Evolutionary conservation across 208 protist species (phyloP).

Genomic region (Vickermania ingenoplastis): DNA sequence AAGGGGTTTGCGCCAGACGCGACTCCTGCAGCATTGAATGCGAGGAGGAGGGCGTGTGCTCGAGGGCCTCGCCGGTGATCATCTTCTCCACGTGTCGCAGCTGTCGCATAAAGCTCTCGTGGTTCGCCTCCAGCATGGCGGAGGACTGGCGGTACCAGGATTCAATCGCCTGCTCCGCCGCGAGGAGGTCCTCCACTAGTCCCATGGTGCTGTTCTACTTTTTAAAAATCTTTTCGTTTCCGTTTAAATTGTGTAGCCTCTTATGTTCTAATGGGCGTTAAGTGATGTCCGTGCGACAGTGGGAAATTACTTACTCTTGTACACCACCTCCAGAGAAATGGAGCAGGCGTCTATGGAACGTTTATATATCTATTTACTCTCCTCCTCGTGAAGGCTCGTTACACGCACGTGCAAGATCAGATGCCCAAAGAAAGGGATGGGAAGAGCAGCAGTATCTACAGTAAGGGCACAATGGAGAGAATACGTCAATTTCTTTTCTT

Average conservation of each 20-base stretch:
- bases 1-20: background rate
- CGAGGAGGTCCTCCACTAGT: conserved; percentile 53
- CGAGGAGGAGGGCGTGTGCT: conserved; percentile 8
- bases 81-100: conserved; percentile 42
- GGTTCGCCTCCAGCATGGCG: conserved; percentile 23
- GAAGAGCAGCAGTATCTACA: too few relatives aligned
- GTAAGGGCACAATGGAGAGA: too few relatives aligned
- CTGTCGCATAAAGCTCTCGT: conserved; percentile 27
- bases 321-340: too few relatives aligned
- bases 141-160: conserved; percentile 47
- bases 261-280: background rate
- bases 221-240: background rate
- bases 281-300: too few relatives aligned
- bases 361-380: too few relatives aligned
- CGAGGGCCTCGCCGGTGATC: conserved; percentile 21
- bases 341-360: too few relatives aligned
- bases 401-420: too few relatives aligned
- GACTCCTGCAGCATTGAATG: background rate
- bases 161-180: conserved; percentile 49
- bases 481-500: too few relatives aligned
- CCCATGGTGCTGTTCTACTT: conserved; percentile 13
- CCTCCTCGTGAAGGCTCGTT: too few relatives aligned
- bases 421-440: too few relatives aligned
- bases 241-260: background rate
- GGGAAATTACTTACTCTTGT: too few relatives aligned